Evolutionary conservation across 805 yeast genomes (phyloP).

Genomic region (Yamadazyma takamatsuzukensis): DNA sequence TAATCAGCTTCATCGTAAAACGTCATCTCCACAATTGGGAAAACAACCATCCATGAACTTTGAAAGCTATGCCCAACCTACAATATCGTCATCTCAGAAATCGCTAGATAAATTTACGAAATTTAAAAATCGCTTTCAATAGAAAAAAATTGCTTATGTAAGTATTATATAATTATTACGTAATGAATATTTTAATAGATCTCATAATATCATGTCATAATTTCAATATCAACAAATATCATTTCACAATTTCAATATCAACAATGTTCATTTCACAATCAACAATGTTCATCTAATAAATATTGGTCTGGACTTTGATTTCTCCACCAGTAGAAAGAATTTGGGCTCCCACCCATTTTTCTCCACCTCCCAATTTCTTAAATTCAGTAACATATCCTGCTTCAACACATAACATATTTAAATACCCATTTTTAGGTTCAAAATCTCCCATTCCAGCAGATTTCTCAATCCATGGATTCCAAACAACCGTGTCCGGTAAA

Average conservation of each 20-base stretch:
- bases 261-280: background rate
- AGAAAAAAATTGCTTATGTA: too few relatives aligned
- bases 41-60: background rate
- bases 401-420: constrained; percentile 89
- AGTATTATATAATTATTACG: too few relatives aligned
- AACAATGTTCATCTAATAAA: constrained; percentile 25
- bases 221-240: too few relatives aligned
- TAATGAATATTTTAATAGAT: too few relatives aligned
- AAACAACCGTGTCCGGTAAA: constrained; percentile 74
- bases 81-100: constrained; percentile 39
- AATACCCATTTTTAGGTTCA: constrained; percentile 77
- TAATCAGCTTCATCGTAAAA: too few relatives aligned
- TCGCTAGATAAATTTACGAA: constrained; percentile 32
- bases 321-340: constrained; percentile 53
- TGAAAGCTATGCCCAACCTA: constrained; percentile 31
- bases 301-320: constrained; percentile 55
- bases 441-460: constrained; percentile 86
- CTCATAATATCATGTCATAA: too few relatives aligned
- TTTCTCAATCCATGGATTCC: constrained; percentile 96
- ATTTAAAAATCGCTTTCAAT: constrained; percentile 30
- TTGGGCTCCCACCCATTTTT: constrained; percentile 74
- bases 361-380: constrained; percentile 62
- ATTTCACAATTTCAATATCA: too few relatives aligned
- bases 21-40: too few relatives aligned
- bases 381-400: constrained; percentile 84